Base-by-base conservation (phyloP, 164 flowering plant genomes). In the Kingdonia uniflora region DNA sequence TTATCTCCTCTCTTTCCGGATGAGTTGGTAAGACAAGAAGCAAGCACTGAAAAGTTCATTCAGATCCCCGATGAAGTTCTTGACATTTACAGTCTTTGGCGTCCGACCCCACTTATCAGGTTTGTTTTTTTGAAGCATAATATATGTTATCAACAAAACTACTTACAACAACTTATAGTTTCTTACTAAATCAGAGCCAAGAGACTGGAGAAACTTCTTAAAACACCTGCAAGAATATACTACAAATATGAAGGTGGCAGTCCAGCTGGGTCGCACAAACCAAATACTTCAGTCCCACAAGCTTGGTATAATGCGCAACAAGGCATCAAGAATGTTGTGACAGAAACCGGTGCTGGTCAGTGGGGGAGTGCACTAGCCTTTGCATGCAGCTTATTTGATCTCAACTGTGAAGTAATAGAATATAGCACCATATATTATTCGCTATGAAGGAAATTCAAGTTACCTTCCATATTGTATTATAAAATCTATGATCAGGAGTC, bases 311-410 rank as follows among this genome's bases (percentile, higher is more conserved):
- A 92, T 74, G 86, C 83, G 26, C 75, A 84, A 41, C 56, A 75
- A 72, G 94, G 98, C 17, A 62, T 82, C 64, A 84, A 85, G 78
- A 85, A 78, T 16, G 70, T 92, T 25, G 96, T 85, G 41, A 92
- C 98, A 8, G 98, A 92, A 75, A 92, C 98, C 19, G 98, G 98
- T 13, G 98, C 96, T 40, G 98, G 98, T 13, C 98, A 92, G 56
- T 92, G 98, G 98, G 98, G 98, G 26, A 72, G 95, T 65, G 57
- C 96, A 11, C 65, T 92, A 57, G 94, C 96, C 61, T 92, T 87
- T 57, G 94, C 98, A 0, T 71, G 81, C 71, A 78, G 87, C 76
- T 69, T 87, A 60, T 79, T 81, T 57, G 85, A 71, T 43, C 78
- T 92, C 37, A 67, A 61, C 26, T 92, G 98, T 46, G 95, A 87